A percentile compares a stretch with the other conserved stretches of the same genome.
phyloP scores from a whole-genome alignment of 805 yeast species.

The Ogataea naganishii region DNA sequence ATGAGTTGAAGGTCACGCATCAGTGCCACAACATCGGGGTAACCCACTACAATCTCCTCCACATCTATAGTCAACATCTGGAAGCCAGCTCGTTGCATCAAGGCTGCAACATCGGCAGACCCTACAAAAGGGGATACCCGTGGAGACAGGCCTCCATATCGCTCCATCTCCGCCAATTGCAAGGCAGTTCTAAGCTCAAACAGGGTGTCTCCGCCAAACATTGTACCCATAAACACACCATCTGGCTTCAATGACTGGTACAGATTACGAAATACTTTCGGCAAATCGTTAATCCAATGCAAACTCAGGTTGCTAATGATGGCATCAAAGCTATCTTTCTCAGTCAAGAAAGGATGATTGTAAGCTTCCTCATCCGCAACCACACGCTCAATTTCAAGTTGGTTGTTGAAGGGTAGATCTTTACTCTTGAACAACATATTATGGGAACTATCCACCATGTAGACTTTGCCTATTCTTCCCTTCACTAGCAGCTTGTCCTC shows the following conservation, averaged over 20 bases:
- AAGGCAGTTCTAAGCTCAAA: slow-evolving; percentile 73
- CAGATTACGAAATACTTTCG: slow-evolving; percentile 47
- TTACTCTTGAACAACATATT: slow-evolving; percentile 46
- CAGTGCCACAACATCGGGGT: slow-evolving; percentile 61
- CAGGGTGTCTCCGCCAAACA: slow-evolving; percentile 81
- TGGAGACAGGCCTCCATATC: slow-evolving; percentile 73
- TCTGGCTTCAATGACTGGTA: slow-evolving; percentile 61
- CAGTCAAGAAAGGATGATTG: slow-evolving; percentile 30
- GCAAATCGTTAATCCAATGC: slow-evolving; percentile 88
- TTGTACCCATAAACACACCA: slow-evolving; percentile 72
- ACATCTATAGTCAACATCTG: slow-evolving; percentile 76
- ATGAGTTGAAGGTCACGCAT: slow-evolving; percentile 66
- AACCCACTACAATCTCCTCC: slow-evolving; percentile 73
- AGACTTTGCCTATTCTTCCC: slow-evolving; percentile 41
- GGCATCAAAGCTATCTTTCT: slow-evolving; percentile 46
- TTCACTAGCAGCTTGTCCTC: slow-evolving; percentile 47
- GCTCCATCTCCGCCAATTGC: slow-evolving; percentile 76
- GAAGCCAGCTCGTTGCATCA: slow-evolving; percentile 70
- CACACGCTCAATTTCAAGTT: slow-evolving; percentile 38
- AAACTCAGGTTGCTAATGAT: slow-evolving; percentile 64
- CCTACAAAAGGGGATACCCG: slow-evolving; percentile 76
- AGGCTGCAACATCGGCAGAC: slow-evolving; percentile 64
- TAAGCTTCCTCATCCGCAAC: slow-evolving; percentile 64
- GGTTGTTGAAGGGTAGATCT: slow-evolving; percentile 31
- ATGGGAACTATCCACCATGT: slow-evolving; percentile 60